Evolutionary conservation across 2,329 filamentous ascomycete species (phyloP).

Genomic region (Alternaria novae-zelandiae): DNA sequence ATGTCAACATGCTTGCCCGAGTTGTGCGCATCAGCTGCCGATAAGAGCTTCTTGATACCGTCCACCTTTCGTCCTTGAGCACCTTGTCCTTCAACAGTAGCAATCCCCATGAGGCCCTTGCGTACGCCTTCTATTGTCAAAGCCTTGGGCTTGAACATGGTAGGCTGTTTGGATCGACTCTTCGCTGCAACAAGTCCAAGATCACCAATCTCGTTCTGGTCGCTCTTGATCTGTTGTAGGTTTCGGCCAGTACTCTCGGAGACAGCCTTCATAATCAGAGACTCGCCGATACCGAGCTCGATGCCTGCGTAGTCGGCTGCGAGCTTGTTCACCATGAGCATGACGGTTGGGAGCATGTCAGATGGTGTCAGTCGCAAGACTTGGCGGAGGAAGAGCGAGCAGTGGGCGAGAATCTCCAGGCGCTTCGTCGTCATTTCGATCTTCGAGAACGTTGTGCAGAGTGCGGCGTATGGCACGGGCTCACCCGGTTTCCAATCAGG

Average conservation of each 20-base stretch:
- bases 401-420: constrained; percentile 85
- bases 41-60: constrained; percentile 94
- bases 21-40: constrained; percentile 78
- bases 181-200: constrained; percentile 93
- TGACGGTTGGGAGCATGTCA: constrained; percentile 84
- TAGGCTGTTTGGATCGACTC: constrained; percentile 91
- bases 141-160: constrained; percentile 97
- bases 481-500: constrained; percentile 91
- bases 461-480: constrained; percentile 90
- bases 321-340: constrained; percentile 98
- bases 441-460: constrained; percentile 93
- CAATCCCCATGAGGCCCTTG: constrained; percentile 85
- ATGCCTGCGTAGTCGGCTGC: constrained; percentile 96
- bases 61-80: constrained; percentile 91
- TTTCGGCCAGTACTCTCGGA: constrained; percentile 92
- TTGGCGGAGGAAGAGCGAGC: constrained; percentile 88
- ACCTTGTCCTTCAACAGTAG: constrained; percentile 83
- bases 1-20: constrained; percentile 77
- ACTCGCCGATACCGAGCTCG: constrained; percentile 97
- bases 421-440: constrained; percentile 95
- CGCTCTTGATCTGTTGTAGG: constrained; percentile 86
- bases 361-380: constrained; percentile 89
- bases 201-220: constrained; percentile 96
- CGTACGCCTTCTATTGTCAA: constrained; percentile 87
- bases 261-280: constrained; percentile 97